Evolutionary conservation across 2,329 filamentous ascomycete species (phyloP), one percentile per base, ranked within the genome.

Genomic region (Dothidotthia symphoricarpi): DNA sequence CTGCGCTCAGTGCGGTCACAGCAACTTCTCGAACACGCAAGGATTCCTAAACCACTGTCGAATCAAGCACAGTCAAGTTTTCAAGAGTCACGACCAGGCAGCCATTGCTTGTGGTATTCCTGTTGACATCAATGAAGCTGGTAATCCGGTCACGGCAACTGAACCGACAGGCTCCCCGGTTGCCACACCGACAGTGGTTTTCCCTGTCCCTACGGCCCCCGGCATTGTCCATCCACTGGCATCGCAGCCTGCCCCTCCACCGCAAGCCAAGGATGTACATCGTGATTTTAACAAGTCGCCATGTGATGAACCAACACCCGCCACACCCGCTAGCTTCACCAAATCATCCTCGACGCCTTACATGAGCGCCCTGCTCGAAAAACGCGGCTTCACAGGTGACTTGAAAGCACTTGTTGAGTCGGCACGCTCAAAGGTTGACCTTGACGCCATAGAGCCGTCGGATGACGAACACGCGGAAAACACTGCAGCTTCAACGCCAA

Each of bases 11-110:
- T 97, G 93, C 68, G 78, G 88, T 33, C 80, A 91, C 48, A 87
- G 88, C 64, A 88, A 96, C 66, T 97, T 97, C 61, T 90, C 86
- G 39, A 97, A 90, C 70, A 94, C 90, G 0, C 93, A 97, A 67
- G 93, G 93, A n/a, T 97, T 97, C 69, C 93, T 98, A 71, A 98
- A 98, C 62, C 93, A 98, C 64, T 97, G 91, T 64, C 88, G 93
- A 40, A 97, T 98, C 56, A 89, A 90, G 16, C 93, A 98, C 69
- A 86, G 85, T 63, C 80, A 88, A 42, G 89, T 94, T 49, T 97
- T 90, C 74, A 91, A 95, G 70, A 96, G 88, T 55, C 93, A 98
- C 60, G 91, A 97, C 66, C 88, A 90, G 59, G 93, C 93, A 46
- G 93, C 91, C 24, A 77, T 90, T 39, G 85, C 86, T 43, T 94